Percentiles rank a stretch among this genome's conserved stretches.
Evolutionary conservation across 495 filamentous ascomycete genomes (phyloP).

Genomic region (Trichoderma erinaceum): DNA sequence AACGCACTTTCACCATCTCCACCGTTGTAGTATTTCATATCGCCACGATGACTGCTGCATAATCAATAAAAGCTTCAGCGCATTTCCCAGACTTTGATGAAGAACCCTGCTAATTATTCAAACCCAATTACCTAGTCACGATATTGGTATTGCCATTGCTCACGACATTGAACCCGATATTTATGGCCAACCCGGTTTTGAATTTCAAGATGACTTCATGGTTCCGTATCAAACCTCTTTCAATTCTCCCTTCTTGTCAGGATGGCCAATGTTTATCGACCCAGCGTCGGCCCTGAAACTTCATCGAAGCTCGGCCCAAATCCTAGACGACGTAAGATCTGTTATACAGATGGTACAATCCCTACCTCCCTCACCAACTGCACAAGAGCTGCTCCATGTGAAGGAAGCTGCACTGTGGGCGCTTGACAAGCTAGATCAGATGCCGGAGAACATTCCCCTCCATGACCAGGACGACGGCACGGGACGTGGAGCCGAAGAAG

Average conservation of each 20-base stretch:
- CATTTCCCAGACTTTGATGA: background rate
- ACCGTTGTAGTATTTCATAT: background rate
- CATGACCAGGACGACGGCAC: background rate
- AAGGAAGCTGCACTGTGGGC: conserved; percentile 31
- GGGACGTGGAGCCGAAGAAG: conserved; percentile 6
- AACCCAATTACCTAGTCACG: conserved; percentile 17
- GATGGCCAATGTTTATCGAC: conserved; percentile 25
- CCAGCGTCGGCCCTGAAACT: conserved; percentile 28
- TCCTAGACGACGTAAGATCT: conserved; percentile 37
- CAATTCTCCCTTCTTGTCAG: conserved; percentile 32
- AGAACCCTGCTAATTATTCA: background rate
- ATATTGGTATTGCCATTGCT: conserved; percentile 31
- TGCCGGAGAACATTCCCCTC: conserved; percentile 24
- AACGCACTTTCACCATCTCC: background rate
- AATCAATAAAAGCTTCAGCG: background rate
- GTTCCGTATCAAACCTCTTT: conserved; percentile 28
- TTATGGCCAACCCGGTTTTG: conserved; percentile 24
- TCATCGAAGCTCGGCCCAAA: conserved; percentile 28
- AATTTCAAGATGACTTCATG: conserved; percentile 26
- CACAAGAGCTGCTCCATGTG: conserved; percentile 30
- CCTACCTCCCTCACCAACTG: conserved; percentile 25
- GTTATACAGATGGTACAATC: conserved; percentile 27
- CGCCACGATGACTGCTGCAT: background rate
- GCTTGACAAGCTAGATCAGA: conserved; percentile 25
- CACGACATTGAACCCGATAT: conserved; percentile 29